Percentiles rank a stretch among this genome's conserved stretches.
Evolutionary conservation across 1,284 basidiomycete species (phyloP).

Genomic region (Ustilago esculenta): DNA sequence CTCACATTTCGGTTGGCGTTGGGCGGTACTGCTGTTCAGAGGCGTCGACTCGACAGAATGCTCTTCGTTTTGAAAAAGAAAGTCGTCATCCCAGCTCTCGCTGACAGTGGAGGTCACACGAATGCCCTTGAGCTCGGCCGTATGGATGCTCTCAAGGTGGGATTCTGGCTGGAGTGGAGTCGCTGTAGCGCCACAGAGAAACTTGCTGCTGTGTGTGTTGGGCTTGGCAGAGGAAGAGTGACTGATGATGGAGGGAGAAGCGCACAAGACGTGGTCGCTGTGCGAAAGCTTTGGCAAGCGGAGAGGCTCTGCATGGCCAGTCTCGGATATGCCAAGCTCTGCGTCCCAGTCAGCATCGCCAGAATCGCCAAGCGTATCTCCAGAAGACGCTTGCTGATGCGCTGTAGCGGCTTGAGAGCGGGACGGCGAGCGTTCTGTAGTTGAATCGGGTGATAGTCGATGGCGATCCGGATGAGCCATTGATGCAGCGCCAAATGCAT

Average conservation of each 20-base stretch:
- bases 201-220: not conserved
- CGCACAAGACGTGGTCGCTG: not conserved
- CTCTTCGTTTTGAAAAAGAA: constrained; percentile 49
- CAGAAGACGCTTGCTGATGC: not conserved
- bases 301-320: constrained; percentile 19
- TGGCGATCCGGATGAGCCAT: not conserved
- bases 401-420: not conserved
- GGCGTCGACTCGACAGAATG: constrained; percentile 3
- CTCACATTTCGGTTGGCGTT: not conserved
- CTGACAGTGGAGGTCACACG: constrained; percentile 42
- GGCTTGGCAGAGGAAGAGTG: not conserved
- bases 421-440: too few relatives aligned
- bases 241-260: not conserved
- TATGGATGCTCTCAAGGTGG: constrained; percentile 2
- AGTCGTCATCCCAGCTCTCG: constrained; percentile 59
- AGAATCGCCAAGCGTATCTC: constrained; percentile 7
- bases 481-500: not conserved
- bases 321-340: constrained; percentile 35
- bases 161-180: not conserved
- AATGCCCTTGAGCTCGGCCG: constrained; percentile 26
- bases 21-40: not conserved
- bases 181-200: constrained; percentile 5
- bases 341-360: constrained; percentile 39
- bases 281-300: constrained; percentile 14
- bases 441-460: not conserved